phyloP scores from a whole-genome alignment of 108 stramenopile genomes.

The Discostella stelligeroides region DNA sequence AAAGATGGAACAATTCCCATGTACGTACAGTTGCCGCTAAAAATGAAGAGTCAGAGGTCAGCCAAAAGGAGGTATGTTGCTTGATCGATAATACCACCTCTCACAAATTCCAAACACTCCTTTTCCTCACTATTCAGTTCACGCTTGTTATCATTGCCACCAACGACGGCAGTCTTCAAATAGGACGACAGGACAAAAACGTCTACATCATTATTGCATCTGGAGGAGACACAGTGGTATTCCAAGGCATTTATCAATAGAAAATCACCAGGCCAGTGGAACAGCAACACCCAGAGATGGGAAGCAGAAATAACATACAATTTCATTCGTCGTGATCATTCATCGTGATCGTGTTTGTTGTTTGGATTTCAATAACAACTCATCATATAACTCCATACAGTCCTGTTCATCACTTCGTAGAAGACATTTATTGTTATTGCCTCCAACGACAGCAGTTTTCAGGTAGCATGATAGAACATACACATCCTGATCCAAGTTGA shows the following conservation, averaged over 20 bases:
- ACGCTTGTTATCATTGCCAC: not conserved
- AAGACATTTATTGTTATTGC: not conserved
- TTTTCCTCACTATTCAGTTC: not conserved
- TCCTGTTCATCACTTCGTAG: not conserved
- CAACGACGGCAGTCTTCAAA: conserved; percentile 15
- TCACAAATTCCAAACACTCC: not conserved
- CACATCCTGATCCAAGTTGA: not conserved
- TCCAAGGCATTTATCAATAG: conserved; percentile 3
- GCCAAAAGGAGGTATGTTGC: too few relatives aligned
- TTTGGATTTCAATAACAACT: too few relatives aligned
- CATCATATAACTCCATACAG: not conserved
- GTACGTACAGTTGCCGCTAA: too few relatives aligned
- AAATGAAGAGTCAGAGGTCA: too few relatives aligned
- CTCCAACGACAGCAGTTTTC: conserved; percentile 10
- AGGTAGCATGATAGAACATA: not conserved
- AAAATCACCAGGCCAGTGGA: conserved; percentile 9
- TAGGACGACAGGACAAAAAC: not conserved
- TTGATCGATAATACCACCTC: too few relatives aligned
- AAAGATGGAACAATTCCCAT: too few relatives aligned
- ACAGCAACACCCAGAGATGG: not conserved
- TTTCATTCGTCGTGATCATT: too few relatives aligned
- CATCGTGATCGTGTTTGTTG: too few relatives aligned
- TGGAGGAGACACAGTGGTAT: conserved; percentile 9
- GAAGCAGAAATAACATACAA: conserved; percentile 12
- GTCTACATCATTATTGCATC: not conserved